Percentiles rank a stretch among this genome's conserved stretches.
Conservation (phyloP, 2,329 filamentous ascomycete genomes). For the Botryotinia narcissicola region DNA sequence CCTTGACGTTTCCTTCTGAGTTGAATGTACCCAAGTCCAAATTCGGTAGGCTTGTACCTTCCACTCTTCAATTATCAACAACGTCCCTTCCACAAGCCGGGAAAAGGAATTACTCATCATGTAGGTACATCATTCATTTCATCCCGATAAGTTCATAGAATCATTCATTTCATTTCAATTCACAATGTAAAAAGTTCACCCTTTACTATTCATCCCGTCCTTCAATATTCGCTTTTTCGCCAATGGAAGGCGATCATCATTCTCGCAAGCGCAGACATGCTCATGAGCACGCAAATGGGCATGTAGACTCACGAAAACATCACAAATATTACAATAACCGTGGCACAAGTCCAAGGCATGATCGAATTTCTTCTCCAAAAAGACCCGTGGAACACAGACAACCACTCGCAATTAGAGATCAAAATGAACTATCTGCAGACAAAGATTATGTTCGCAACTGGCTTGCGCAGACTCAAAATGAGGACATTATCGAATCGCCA, state of each 20-base stretch:
- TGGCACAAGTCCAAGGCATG: neutral
- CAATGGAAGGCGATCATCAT: constrained; percentile 16
- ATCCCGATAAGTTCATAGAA: neutral
- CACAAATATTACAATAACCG: neutral
- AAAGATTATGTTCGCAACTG: constrained; percentile 33
- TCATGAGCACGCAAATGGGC: neutral
- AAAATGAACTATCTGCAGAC: constrained; percentile 25
- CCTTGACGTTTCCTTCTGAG: neutral
- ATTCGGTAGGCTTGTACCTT: neutral
- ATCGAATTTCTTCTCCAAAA: neutral
- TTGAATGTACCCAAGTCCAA: neutral
- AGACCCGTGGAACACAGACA: neutral
- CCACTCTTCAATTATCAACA: neutral
- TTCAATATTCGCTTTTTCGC: neutral
- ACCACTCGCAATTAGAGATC: neutral
- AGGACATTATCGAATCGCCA: constrained; percentile 12
- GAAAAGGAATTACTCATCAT: neutral
- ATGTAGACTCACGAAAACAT: neutral
- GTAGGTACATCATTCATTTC: neutral
- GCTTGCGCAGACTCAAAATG: constrained; percentile 31
- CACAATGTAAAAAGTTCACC: neutral
- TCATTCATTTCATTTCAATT: neutral
- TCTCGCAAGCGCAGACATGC: constrained; percentile 15
- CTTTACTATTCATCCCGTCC: neutral
- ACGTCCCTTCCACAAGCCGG: neutral